Conservation (phyloP, 176 grass and related monocot genomes). For the Musa schizocarpa region DNA sequence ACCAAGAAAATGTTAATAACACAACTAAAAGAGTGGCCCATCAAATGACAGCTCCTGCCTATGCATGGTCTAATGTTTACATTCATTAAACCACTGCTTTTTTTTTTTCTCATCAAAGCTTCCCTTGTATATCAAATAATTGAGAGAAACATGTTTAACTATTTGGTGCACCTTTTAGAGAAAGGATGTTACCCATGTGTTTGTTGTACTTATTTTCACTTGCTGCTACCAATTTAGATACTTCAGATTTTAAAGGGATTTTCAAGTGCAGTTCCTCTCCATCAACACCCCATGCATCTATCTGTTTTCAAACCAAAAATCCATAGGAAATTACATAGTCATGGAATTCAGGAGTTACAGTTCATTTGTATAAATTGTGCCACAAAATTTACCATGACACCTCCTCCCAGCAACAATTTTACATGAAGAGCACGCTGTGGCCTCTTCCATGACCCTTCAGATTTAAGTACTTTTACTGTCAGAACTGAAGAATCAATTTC, state of each 20-base stretch:
- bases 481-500: constrained; percentile 51
- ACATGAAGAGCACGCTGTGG: constrained; percentile 52
- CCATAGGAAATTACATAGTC: background rate
- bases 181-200: constrained; percentile 42
- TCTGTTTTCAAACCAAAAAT: constrained; percentile 31
- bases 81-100: background rate
- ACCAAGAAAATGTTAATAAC: background rate
- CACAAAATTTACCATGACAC: constrained; percentile 54
- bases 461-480: constrained; percentile 54
- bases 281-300: constrained; percentile 59
- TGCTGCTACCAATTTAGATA: constrained; percentile 44
- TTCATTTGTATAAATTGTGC: background rate
- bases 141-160: background rate
- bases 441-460: constrained; percentile 56
- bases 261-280: constrained; percentile 56
- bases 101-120: background rate
- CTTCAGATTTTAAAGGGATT: constrained; percentile 53
- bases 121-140: background rate
- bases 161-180: background rate
- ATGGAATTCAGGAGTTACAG: constrained; percentile 6
- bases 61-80: background rate
- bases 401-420: constrained; percentile 69
- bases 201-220: constrained; percentile 52
- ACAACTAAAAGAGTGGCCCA: background rate
- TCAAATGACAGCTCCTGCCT: background rate